Base-by-base conservation (phyloP, 768 basidiomycete genomes). In the Xerocomus potaroensis region DNA sequence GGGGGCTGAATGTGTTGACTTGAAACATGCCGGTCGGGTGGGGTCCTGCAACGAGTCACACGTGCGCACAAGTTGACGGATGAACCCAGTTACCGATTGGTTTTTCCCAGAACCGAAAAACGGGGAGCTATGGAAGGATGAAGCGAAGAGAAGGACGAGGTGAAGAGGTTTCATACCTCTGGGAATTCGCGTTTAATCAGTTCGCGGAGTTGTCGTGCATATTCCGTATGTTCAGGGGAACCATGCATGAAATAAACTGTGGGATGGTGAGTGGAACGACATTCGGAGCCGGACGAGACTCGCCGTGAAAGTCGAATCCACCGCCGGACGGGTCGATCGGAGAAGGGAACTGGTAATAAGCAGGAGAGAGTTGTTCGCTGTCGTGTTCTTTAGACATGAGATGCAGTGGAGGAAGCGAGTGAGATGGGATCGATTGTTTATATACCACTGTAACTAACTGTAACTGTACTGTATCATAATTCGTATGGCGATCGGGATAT, bases 21-120 rank as follows among this genome's bases (percentile, higher is more conserved):
- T 87, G 77, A 56, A 86, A 87, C 83, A 85, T 85, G 7, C 81
- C 74, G 8, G 76, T 78, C 0, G 84, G 80, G 53, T 87, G 85
- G 0, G 83, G 85, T 70, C 83, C 84, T 65, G 50, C 18, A 26
- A 12, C 5, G 5, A 8, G 34, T 14, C 40, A 51, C 12, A 58
- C n/a, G 8, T 1, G 3, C 14, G 29, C 38, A 8, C 24, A 34
- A 14, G 24, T 11, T 5, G 6, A 18, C 0, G 21, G 16, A 34
- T 10, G 34, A n/a, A 7, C 22, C 6, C 37, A 27, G n/a, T 50
- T 29, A 79, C 83, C 84, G 32, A 85, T 66, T 3, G 84, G 72
- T 29, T 66, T 75, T 47, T 84, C 83, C 78, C 76, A 82, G 54
- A 85, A 69, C 39, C 59, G 71, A 59, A 79, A 82, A 32, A 84